Evolutionary conservation across 108 stramenopile species (phyloP).

Genomic region (Discostella stelligeroides): DNA sequence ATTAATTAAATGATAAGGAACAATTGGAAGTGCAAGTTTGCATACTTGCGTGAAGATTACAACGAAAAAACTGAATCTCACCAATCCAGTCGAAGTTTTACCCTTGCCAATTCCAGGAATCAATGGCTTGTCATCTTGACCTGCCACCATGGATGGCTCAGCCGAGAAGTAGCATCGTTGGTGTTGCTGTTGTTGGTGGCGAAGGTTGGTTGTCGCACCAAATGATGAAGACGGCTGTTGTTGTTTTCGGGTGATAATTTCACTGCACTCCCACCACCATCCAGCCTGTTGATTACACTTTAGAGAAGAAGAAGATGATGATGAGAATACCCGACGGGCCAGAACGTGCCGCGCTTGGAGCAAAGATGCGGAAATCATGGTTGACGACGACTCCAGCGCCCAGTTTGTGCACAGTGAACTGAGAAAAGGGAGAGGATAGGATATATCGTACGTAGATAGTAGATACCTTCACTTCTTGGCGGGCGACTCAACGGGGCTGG

Average conservation of each 20-base stretch:
- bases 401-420: too few species aligned
- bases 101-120: slow-evolving; percentile 81
- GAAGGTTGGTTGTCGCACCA: not conserved
- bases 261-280: too few species aligned
- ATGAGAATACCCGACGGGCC: not conserved
- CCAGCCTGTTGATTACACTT: too few species aligned
- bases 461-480: too few species aligned
- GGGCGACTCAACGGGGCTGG: too few species aligned
- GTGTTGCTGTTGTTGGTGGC: not conserved
- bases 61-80: slow-evolving; percentile 44
- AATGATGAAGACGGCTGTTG: not conserved
- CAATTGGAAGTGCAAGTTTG: not conserved
- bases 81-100: slow-evolving; percentile 91
- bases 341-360: too few species aligned
- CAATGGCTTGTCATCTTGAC: slow-evolving; percentile 36
- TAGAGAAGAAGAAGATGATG: not conserved
- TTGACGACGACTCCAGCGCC: too few species aligned
- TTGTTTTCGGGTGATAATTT: too few species aligned
- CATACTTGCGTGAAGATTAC: not conserved
- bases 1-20: too few species aligned
- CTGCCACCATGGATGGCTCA: slow-evolving; percentile 6
- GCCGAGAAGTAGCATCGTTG: slow-evolving; percentile 29
- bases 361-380: too few species aligned
- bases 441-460: too few species aligned
- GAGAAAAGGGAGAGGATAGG: too few species aligned